Conservation (phyloP, 768 basidiomycete genomes). For the Tricholoma hemisulphureum region DNA sequence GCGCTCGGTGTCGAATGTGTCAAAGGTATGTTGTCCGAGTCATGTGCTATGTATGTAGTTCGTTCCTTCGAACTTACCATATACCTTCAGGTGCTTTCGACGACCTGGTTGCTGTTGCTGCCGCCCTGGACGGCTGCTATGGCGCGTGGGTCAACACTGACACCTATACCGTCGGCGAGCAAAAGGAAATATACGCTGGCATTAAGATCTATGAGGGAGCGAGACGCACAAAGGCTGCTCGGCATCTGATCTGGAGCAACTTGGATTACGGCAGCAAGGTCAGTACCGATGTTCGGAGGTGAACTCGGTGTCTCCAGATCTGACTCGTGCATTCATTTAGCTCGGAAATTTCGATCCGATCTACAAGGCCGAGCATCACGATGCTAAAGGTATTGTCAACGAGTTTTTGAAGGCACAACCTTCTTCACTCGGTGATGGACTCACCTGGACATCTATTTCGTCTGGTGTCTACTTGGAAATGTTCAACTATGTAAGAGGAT, state of each 20-base stretch:
- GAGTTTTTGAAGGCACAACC: constrained; percentile 39
- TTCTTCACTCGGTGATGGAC: constrained; percentile 27
- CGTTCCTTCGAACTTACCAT: too few species aligned
- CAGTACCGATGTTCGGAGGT: neutral
- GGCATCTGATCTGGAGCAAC: constrained; percentile 43
- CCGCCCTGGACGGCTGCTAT: neutral
- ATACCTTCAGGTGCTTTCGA: constrained; percentile 37
- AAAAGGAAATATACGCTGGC: constrained; percentile 38
- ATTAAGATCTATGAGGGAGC: constrained; percentile 43
- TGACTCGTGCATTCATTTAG: constrained; percentile 7
- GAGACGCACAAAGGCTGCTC: constrained; percentile 28
- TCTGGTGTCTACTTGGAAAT: constrained; percentile 44
- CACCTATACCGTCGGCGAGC: constrained; percentile 29
- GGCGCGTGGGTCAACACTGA: too few species aligned
- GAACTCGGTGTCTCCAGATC: neutral
- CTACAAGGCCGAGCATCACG: constrained; percentile 39
- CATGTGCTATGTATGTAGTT: too few species aligned
- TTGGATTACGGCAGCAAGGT: constrained; percentile 43
- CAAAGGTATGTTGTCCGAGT: constrained; percentile 40
- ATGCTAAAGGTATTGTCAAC: constrained; percentile 40
- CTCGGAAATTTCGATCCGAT: constrained; percentile 24
- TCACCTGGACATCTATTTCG: constrained; percentile 38
- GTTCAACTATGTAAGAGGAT: constrained; percentile 33
- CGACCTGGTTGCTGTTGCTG: constrained; percentile 28
- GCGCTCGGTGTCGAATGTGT: constrained; percentile 37